These are phyloP conservation scores for Melampsora larici-populina DNA, from an alignment of 1,284 basidiomycete genomes.

Conservation along the genomic window DNA sequence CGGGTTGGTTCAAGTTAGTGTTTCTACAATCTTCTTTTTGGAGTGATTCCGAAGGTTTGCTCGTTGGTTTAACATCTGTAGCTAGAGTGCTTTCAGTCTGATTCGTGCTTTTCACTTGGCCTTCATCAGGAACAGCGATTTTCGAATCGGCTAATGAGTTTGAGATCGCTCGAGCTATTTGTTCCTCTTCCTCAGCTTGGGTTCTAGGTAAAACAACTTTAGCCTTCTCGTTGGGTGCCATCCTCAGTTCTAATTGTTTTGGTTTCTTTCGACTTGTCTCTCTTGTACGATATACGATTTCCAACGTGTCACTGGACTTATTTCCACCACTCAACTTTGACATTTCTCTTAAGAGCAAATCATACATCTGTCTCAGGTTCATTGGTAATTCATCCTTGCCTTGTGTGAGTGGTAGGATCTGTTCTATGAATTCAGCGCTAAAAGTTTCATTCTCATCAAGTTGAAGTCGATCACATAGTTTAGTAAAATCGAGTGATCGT, in stretches of 20 bases:
- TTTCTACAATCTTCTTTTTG: neutral
- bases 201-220: too few relatives aligned
- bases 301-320: conserved; percentile 2
- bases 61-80: neutral
- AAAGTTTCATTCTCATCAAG: conserved; percentile 31
- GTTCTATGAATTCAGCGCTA: conserved; percentile 14
- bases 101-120: too few relatives aligned
- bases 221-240: too few relatives aligned
- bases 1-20: neutral
- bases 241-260: neutral
- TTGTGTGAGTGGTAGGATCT: neutral
- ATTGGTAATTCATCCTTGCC: neutral
- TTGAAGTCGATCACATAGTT: conserved; percentile 2
- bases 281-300: conserved; percentile 36
- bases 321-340: neutral
- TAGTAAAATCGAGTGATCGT: conserved; percentile 16
- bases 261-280: conserved; percentile 5
- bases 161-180: neutral
- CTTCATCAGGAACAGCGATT: too few relatives aligned
- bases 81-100: too few relatives aligned
- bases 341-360: neutral
- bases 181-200: neutral
- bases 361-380: conserved; percentile 25
- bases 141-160: neutral
- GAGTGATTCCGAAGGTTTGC: neutral